Percentiles rank a stretch among this genome's conserved stretches.
Conservation (phyloP, 768 basidiomycete species). For the Chalciporus sphaerocephalus region DNA sequence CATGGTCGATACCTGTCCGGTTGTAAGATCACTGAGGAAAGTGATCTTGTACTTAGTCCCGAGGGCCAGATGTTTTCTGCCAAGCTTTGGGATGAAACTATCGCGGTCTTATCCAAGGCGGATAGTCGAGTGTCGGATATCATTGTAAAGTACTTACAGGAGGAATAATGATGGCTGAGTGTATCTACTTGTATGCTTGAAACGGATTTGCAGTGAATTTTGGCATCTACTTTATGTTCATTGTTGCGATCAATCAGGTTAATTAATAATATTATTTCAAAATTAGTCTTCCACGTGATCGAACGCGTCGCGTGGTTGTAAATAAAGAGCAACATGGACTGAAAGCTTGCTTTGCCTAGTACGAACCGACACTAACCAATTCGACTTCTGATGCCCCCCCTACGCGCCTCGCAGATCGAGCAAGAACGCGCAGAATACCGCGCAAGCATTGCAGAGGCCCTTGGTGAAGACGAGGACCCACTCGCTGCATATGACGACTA, state of each 20-base stretch:
- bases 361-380: conserved; percentile 7
- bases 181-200: not conserved
- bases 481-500: conserved; percentile 82
- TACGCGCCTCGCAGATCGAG: conserved; percentile 26
- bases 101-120: conserved; percentile 14
- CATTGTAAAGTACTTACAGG: conserved; percentile 9
- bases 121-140: conserved; percentile 23
- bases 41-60: conserved; percentile 27
- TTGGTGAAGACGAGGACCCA: conserved; percentile 79
- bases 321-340: conserved; percentile 11
- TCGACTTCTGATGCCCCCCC: conserved; percentile 19
- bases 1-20: conserved; percentile 31
- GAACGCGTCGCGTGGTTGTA: conserved; percentile 30
- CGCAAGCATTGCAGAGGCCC: conserved; percentile 45
- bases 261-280: too few relatives aligned
- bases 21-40: conserved; percentile 26
- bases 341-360: not conserved
- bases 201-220: too few relatives aligned
- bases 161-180: not conserved
- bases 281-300: conserved; percentile 22
- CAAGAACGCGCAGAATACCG: conserved; percentile 32
- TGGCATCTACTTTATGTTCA: too few relatives aligned
- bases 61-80: conserved; percentile 27
- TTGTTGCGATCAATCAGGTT: not conserved
- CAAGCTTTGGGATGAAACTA: conserved; percentile 31